A percentile compares a stretch with the other conserved stretches of the same genome.
phyloP scores from a whole-genome alignment of 192 early-diverging fungal genomes.

The Cetraspora pellucida region DNA sequence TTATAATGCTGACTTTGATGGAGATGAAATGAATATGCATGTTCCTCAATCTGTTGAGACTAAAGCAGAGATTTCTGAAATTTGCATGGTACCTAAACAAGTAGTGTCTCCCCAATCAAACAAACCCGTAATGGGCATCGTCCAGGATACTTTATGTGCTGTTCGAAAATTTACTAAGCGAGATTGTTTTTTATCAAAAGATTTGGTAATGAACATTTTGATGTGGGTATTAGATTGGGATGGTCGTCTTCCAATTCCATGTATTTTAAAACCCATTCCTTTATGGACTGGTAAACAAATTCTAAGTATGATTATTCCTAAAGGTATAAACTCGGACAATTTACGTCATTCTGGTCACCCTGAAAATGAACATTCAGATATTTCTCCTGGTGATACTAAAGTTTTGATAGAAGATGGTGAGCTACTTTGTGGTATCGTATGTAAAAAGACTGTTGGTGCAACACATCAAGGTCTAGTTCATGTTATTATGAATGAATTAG shows the following conservation, averaged over 20 bases:
- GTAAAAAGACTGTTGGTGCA: slow-evolving; percentile 92
- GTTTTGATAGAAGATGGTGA: slow-evolving; percentile 93
- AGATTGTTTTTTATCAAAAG: slow-evolving; percentile 83
- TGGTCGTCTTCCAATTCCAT: slow-evolving; percentile 88
- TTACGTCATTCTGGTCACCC: slow-evolving; percentile 73
- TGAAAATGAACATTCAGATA: slow-evolving; percentile 74
- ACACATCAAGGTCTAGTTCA: slow-evolving; percentile 88
- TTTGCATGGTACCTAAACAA: slow-evolving; percentile 98
- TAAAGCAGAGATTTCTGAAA: slow-evolving; percentile 90
- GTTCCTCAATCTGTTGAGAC: slow-evolving; percentile 97
- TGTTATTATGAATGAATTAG: slow-evolving; percentile 92
- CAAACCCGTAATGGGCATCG: slow-evolving; percentile 99
- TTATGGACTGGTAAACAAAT: slow-evolving; percentile 99
- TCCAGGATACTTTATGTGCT: slow-evolving; percentile 97
- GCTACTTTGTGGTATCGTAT: slow-evolving; percentile 90
- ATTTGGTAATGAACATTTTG: slow-evolving; percentile 94
- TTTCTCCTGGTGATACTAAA: slow-evolving; percentile 86
- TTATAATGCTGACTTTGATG: slow-evolving; percentile 99
- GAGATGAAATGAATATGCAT: slow-evolving; percentile 99
- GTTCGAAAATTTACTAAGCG: slow-evolving; percentile 94
- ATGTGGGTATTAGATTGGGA: slow-evolving; percentile 98
- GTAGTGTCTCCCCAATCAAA: slow-evolving; percentile 97
- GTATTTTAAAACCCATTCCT: slow-evolving; percentile 93
- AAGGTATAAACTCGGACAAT: slow-evolving; percentile 88
- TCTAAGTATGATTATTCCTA: slow-evolving; percentile 87